phyloP scores from a whole-genome alignment of 106 monocot genomes.

The Acorus gramineus region DNA sequence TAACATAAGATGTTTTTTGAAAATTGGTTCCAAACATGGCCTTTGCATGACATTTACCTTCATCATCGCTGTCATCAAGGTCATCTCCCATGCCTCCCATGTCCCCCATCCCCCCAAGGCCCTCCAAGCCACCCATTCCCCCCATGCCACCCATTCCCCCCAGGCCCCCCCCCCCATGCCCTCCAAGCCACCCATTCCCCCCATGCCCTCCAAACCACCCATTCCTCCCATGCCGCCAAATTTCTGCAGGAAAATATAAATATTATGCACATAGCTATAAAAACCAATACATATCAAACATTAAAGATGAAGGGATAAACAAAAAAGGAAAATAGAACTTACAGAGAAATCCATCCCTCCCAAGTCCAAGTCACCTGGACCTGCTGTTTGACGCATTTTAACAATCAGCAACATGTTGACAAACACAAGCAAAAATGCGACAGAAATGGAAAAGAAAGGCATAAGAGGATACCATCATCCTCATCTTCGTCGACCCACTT shows the following conservation, averaged over 20 bases:
- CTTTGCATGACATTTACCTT: conserved; percentile 24
- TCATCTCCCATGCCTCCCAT: conserved; percentile 33
- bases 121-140: neutral
- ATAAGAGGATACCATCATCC: conserved; percentile 13
- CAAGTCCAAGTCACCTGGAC: conserved; percentile 29
- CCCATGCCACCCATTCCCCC: conserved; percentile 19
- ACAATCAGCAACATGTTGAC: neutral
- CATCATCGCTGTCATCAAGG: conserved; percentile 59
- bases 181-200: too few relatives aligned
- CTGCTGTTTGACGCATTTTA: neutral
- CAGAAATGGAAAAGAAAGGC: neutral
- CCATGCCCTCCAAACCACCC: conserved; percentile 5
- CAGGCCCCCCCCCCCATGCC: neutral
- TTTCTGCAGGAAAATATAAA: conserved; percentile 23
- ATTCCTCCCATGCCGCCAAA: conserved; percentile 49
- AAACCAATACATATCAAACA: conserved; percentile 6
- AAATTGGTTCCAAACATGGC: neutral
- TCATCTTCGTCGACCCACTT: conserved; percentile 91
- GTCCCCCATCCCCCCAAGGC: neutral
- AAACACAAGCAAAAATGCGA: neutral
- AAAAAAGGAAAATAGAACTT: conserved; percentile 2
- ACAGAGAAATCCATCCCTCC: conserved; percentile 81
- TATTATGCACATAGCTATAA: neutral
- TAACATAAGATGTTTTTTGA: neutral
- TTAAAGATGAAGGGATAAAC: conserved; percentile 1